Evolutionary conservation across 148 eudicot species (phyloP).

Genomic region (Chenopodium berlandieri): DNA sequence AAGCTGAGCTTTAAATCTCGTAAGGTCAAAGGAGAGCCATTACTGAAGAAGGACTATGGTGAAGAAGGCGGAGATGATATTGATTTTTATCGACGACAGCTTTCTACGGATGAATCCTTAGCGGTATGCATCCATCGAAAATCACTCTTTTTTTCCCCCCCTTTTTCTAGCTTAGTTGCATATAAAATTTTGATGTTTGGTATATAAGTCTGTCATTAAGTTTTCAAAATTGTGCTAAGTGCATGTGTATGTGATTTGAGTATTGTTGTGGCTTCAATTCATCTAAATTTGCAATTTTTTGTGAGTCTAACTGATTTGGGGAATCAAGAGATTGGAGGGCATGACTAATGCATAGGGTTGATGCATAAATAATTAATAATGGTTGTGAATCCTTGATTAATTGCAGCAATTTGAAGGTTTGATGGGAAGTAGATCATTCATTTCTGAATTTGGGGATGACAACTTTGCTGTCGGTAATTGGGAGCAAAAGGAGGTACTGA

Average conservation of each 20-base stretch:
- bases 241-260: no score
- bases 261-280: neutral
- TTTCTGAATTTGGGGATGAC: conserved; percentile 73
- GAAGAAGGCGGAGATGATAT: conserved; percentile 91
- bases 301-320: no score
- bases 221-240: neutral
- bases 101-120: conserved; percentile 51
- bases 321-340: neutral
- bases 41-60: conserved; percentile 56
- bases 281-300: neutral
- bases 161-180: neutral
- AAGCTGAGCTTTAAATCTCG: conserved; percentile 64
- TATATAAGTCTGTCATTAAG: neutral
- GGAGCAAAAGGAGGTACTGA: conserved; percentile 59
- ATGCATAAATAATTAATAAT: neutral
- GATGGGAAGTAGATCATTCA: conserved; percentile 21
- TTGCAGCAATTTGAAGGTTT: conserved; percentile 44
- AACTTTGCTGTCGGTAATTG: conserved; percentile 71
- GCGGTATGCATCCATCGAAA: conserved; percentile 36
- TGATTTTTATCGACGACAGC: conserved; percentile 73
- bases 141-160: neutral
- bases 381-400: conserved; percentile 5
- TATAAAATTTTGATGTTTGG: neutral
- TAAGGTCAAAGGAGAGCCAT: conserved; percentile 69
- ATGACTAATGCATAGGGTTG: neutral